Conservation (phyloP, 31 red algal genomes). For the Odonthalia washingtoniensis region DNA sequence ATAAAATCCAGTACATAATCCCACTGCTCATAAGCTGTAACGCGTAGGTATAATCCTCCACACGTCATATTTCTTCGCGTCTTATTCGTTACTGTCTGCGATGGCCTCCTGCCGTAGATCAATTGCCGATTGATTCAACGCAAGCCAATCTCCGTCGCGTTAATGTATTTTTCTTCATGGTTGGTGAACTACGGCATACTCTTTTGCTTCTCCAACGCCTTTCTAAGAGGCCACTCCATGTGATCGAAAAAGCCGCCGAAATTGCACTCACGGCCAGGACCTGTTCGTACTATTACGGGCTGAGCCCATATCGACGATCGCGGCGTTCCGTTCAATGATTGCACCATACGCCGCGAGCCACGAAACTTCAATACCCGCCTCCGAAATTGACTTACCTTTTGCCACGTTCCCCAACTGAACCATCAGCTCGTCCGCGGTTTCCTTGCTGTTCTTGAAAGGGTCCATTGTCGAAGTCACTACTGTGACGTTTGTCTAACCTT, state of each 20-base stretch:
- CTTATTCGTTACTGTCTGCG: no score
- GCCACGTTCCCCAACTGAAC: background rate
- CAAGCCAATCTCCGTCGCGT: no score
- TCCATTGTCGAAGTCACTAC: background rate
- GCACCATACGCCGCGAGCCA: constrained; percentile 6
- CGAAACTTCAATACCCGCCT: constrained; percentile 15
- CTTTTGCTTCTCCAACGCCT: no score
- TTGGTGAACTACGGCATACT: no score
- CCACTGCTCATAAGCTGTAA: no score
- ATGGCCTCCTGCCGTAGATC: no score
- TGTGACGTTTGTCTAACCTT: background rate
- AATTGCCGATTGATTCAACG: no score
- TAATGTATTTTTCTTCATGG: no score
- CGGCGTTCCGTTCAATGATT: background rate
- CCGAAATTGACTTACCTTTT: constrained; percentile 4
- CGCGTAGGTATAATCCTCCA: no score
- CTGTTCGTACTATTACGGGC: constrained; percentile 17
- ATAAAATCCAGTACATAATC: no score
- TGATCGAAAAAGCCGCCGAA: constrained; percentile 30
- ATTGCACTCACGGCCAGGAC: constrained; percentile 1
- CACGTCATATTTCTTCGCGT: no score
- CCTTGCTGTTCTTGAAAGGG: background rate
- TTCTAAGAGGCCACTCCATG: constrained; percentile 18
- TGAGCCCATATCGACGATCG: constrained; percentile 24
- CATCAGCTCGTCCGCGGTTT: constrained; percentile 5